Conservation (phyloP, 306 rosid genomes). For the Echinosophora koreensis region DNA sequence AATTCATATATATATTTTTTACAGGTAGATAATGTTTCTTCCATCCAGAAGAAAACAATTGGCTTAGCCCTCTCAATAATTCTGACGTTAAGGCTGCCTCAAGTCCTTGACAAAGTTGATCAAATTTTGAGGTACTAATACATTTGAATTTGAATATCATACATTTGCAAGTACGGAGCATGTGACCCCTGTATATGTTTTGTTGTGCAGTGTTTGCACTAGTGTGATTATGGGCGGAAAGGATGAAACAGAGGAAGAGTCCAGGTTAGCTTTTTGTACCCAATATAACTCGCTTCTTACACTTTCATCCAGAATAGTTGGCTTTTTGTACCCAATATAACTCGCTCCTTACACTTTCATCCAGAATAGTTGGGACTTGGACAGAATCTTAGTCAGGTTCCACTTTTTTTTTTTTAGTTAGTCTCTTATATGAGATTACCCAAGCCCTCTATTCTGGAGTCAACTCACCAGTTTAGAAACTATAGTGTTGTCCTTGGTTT, state of each 20-base stretch:
- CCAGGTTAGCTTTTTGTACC: slow-evolving; percentile 69
- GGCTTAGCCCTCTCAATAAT: slow-evolving; percentile 92
- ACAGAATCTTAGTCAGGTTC: slow-evolving; percentile 18
- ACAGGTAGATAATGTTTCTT: slow-evolving; percentile 92
- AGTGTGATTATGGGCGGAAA: slow-evolving; percentile 81
- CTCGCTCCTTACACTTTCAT: slow-evolving; percentile 26
- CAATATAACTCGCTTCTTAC: slow-evolving; percentile 26
- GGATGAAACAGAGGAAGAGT: slow-evolving; percentile 79
- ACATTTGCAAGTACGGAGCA: slow-evolving; percentile 23
- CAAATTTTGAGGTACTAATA: slow-evolving; percentile 83
- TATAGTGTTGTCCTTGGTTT: slow-evolving; percentile 21
- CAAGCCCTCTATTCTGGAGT: slow-evolving; percentile 9
- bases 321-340: slow-evolving; percentile 36
- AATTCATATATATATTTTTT: slow-evolving; percentile 38
- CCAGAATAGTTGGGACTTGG: slow-evolving; percentile 10
- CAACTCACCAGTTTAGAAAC: slow-evolving; percentile 18
- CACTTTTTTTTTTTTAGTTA: neutral
- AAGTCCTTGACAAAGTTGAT: slow-evolving; percentile 93
- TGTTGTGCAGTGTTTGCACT: slow-evolving; percentile 81
- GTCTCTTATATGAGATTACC: neutral
- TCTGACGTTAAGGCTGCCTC: slow-evolving; percentile 89
- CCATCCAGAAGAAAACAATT: slow-evolving; percentile 82
- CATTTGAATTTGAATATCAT: slow-evolving; percentile 41
- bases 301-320: slow-evolving; percentile 27
- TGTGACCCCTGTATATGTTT: slow-evolving; percentile 38